Conservation (phyloP, 345 rosid genomes). For the Populus alba region DNA sequence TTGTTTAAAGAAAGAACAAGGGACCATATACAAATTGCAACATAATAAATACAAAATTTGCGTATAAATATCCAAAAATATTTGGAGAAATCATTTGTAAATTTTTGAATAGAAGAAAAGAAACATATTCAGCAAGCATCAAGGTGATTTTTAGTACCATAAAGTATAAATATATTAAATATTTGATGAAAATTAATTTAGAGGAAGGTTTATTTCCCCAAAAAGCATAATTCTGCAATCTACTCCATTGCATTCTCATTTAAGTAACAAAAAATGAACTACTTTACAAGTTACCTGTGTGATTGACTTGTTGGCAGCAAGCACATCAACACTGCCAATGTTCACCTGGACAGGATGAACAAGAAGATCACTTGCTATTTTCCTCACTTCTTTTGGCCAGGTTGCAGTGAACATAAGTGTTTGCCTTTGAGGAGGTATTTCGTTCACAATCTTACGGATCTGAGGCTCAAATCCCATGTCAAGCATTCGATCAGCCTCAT, state of each 20-base stretch:
- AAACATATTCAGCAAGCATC: not conserved
- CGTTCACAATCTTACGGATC: slow-evolving; percentile 93
- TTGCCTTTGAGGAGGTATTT: slow-evolving; percentile 83
- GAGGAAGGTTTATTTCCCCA: too few relatives aligned
- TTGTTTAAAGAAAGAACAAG: not conserved
- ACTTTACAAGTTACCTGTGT: slow-evolving; percentile 58
- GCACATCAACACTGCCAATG: slow-evolving; percentile 92
- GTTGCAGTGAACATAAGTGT: slow-evolving; percentile 97
- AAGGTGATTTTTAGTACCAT: not conserved
- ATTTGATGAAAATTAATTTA: not conserved
- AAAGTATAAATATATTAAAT: not conserved
- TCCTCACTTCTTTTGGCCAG: slow-evolving; percentile 97
- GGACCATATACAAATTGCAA: not conserved
- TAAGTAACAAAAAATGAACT: slow-evolving; percentile 7
- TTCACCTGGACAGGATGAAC: slow-evolving; percentile 93
- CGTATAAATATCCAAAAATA: not conserved
- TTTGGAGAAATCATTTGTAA: not conserved
- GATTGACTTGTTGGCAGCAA: slow-evolving; percentile 92
- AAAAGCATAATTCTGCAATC: not conserved
- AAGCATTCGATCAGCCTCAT: slow-evolving; percentile 98
- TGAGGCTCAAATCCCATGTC: slow-evolving; percentile 99
- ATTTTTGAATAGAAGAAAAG: not conserved
- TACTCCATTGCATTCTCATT: not conserved
- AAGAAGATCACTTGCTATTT: slow-evolving; percentile 87
- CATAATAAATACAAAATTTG: not conserved